These are phyloP conservation scores for Phialophora macrospora DNA, from an alignment of 2,329 filamentous ascomycete genomes.

Conservation along the genomic window DNA sequence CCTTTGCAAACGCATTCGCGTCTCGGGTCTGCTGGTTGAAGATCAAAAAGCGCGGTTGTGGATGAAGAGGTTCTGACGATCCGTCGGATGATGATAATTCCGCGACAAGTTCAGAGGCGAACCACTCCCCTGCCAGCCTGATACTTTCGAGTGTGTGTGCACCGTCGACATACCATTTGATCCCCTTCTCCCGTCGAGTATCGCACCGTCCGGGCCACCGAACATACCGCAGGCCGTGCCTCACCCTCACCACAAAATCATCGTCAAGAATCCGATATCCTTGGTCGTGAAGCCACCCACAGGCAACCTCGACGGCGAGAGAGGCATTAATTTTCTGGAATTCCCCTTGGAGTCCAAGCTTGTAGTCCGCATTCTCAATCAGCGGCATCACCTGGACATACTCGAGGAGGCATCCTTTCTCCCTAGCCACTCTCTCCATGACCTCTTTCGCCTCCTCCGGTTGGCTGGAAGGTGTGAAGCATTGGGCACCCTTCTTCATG, in stretches of 20 bases:
- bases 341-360: conserved; percentile 64
- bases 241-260: conserved; percentile 51
- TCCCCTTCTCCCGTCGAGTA: conserved; percentile 60
- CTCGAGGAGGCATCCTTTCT: conserved; percentile 55
- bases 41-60: conserved; percentile 64
- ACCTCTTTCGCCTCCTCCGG: conserved; percentile 59
- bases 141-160: conserved; percentile 88
- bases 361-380: conserved; percentile 51
- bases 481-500: conserved; percentile 69
- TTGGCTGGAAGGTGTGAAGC: conserved; percentile 66
- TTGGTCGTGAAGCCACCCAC: conserved; percentile 48
- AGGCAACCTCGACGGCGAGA: conserved; percentile 59
- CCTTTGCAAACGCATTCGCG: conserved; percentile 66
- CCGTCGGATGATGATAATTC: conserved; percentile 45
- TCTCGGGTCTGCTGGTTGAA: conserved; percentile 95
- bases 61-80: conserved; percentile 32
- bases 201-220: conserved; percentile 79
- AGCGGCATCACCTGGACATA: conserved; percentile 53
- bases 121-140: conserved; percentile 76
- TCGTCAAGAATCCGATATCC: conserved; percentile 38
- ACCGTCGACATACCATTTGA: conserved; percentile 83
- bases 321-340: conserved; percentile 69
- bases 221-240: conserved; percentile 68
- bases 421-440: conserved; percentile 59
- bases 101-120: conserved; percentile 58